phyloP scores from a whole-genome alignment of 2,329 filamentous ascomycete species.

The Colletotrichum karsti region DNA sequence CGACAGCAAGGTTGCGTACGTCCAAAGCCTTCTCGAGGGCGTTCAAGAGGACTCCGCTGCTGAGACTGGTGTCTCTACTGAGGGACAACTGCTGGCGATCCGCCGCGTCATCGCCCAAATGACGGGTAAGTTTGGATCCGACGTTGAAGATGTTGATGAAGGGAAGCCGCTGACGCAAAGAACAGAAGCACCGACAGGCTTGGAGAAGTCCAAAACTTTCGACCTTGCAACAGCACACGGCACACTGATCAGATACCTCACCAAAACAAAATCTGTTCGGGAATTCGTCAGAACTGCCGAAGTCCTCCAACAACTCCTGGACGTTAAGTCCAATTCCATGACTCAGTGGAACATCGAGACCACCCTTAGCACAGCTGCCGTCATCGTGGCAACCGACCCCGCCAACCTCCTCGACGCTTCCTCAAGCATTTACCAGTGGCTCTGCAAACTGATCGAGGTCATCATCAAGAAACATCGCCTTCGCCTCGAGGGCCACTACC shows the following conservation, averaged over 20 bases:
- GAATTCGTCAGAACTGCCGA: conserved; percentile 50
- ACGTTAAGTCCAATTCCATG: conserved; percentile 58
- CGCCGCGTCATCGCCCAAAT: conserved; percentile 50
- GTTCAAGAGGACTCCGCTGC: background rate
- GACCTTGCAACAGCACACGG: conserved; percentile 52
- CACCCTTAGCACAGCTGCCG: conserved; percentile 55
- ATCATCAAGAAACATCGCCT: conserved; percentile 68
- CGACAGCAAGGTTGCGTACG: conserved; percentile 45
- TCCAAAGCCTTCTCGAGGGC: conserved; percentile 43
- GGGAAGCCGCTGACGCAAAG: background rate
- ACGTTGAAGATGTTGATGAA: too few species aligned
- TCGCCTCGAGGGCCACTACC: conserved; percentile 69
- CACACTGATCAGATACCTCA: conserved; percentile 44
- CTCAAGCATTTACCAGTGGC: conserved; percentile 50
- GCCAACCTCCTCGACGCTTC: conserved; percentile 35
- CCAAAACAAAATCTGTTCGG: conserved; percentile 35
- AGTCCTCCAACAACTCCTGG: conserved; percentile 55
- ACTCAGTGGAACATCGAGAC: conserved; percentile 67
- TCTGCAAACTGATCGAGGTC: conserved; percentile 63
- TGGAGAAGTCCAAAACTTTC: conserved; percentile 36
- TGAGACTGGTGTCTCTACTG: background rate
- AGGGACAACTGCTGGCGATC: conserved; percentile 53
- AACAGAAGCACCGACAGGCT: conserved; percentile 17
- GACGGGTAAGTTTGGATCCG: conserved; percentile 40
- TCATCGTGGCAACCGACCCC: conserved; percentile 36